Evolutionary conservation across 257 asterid species (phyloP), one percentile per base, ranked within the genome.

Genomic region (Solanum paucissectum): DNA sequence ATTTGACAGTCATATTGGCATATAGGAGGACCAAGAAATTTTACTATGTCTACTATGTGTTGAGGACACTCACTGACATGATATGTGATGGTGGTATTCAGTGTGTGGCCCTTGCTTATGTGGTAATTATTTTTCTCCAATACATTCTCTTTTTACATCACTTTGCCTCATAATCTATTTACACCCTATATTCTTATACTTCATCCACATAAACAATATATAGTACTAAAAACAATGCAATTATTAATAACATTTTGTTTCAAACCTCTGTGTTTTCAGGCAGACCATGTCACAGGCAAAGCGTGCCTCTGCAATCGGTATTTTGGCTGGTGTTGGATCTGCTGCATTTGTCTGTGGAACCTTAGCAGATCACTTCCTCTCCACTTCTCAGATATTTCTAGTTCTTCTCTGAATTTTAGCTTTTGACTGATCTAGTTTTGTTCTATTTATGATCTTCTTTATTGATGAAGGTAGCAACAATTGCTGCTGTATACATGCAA

Each of bases 291-390:
- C 94, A 0, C 94, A 87, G 88, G 91, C 87, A 58, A 94, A 91
- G 83, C 94, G 95, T 4, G 93, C 92, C 11, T 86, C 93, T 12
- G 94, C 94, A 3, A 91, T 94, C 18, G 95, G 97, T 32, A 42
- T 94, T 18, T 86, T 93, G 87, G 91, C 93, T 23, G 95, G 97
- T 7, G 91, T 92, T 37, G 90, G 91, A 4, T 83, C 94, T 2
- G 94, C 91, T 1, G 94, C 97, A 42, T 90, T 91, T 18, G 92
- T 94, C 44, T 90, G 91, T 58, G 94, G 95, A 37, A 94, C 95
- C 83, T 66, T 93, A 49, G 87, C 92, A 0, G 94, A 95, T 76
- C 94, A 94, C 27, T 68, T 93, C 32, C 93, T 92, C 75, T 91
- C 95, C 27, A 91, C 92, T 9, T 85, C 83, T 49, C 89, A 88